Evolutionary conservation across 768 basidiomycete species (phyloP), one percentile per base, ranked within the genome.

Genomic region (Kwoniella shandongensis): DNA sequence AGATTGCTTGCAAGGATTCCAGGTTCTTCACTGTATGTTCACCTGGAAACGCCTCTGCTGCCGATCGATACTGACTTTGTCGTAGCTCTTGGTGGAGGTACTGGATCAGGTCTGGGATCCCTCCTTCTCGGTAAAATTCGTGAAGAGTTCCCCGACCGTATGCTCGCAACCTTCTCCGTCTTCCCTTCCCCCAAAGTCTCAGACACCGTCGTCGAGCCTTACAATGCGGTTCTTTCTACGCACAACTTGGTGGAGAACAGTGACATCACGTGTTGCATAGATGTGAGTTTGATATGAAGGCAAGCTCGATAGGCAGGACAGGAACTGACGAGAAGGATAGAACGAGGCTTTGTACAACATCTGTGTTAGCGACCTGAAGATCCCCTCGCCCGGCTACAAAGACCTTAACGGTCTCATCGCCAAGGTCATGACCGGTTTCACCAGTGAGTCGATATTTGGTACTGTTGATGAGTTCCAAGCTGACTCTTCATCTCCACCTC

Each of bases 371-470:
- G 70, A 71, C 26, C 63, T 79, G 38, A 76, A 76, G 59, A 54
- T 62, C 29, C 58, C 65, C 45, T 54, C 55, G 15, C 79, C 79
- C 1, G 47, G 64, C 17, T 75, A 78, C 62, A 57, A 66, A 17
- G 72, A 78, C 22, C 67, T 79, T 22, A 79, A 79, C 70, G 57
- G 86, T 84, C 78, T 94, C 35, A 85, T 96, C 47, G 82, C 91
- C 1, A 86, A 85, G 72, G 91, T 94, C 35, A 94, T 98, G 90
- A 88, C 88, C 60, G 94, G 94, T 44, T 86, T 93, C 46, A 92
- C 88, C 71, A 94, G 71, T 73, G 29, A 57, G 71, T 66, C 25
- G 7, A 2, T 44, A 29, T 20, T 13, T 32, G 6, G 32, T 32
- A 13, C 25, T 36, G 23, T 26, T 23, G 26, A 18, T 42, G 47